Conservation (phyloP, 805 yeast species). For the Candida taoyuanica region DNA sequence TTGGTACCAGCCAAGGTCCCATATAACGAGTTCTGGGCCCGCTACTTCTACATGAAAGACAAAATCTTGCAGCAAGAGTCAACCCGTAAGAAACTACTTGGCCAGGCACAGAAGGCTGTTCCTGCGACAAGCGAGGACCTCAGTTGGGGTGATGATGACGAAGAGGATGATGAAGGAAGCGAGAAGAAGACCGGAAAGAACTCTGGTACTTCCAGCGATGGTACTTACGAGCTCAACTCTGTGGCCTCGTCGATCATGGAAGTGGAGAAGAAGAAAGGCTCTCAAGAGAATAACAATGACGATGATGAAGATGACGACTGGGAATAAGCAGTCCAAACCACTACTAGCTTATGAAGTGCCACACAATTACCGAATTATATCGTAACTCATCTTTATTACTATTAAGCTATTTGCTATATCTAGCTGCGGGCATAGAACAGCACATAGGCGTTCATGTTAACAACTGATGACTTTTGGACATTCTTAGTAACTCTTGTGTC, state of each 20-base stretch:
- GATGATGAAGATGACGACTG: constrained; percentile 58
- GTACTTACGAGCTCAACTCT: constrained; percentile 37
- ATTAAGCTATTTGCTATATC: too few relatives aligned
- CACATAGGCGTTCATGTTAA: constrained; percentile 77
- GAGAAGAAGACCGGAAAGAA: constrained; percentile 4
- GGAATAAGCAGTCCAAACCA: constrained; percentile 40
- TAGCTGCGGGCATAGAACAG: constrained; percentile 73
- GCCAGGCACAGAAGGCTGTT: constrained; percentile 4
- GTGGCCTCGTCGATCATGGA: constrained; percentile 34
- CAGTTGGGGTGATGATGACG: constrained; percentile 19
- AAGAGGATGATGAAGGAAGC: constrained; percentile 15
- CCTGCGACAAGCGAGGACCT: constrained; percentile 11
- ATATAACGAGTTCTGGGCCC: constrained; percentile 68
- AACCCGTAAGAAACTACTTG: constrained; percentile 52
- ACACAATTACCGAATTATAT: not conserved
- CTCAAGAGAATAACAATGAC: constrained; percentile 33
- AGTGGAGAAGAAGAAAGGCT: constrained; percentile 20
- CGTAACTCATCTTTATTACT: too few relatives aligned
- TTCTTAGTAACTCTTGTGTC: constrained; percentile 63
- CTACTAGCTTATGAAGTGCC: not conserved
- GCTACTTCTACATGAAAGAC: constrained; percentile 55
- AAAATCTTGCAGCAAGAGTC: constrained; percentile 37
- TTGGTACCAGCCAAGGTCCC: constrained; percentile 63
- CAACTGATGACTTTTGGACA: constrained; percentile 46
- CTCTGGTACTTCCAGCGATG: constrained; percentile 32